Evolutionary conservation across 306 rosid species (phyloP).

Genomic region (Castanea mollissima): DNA sequence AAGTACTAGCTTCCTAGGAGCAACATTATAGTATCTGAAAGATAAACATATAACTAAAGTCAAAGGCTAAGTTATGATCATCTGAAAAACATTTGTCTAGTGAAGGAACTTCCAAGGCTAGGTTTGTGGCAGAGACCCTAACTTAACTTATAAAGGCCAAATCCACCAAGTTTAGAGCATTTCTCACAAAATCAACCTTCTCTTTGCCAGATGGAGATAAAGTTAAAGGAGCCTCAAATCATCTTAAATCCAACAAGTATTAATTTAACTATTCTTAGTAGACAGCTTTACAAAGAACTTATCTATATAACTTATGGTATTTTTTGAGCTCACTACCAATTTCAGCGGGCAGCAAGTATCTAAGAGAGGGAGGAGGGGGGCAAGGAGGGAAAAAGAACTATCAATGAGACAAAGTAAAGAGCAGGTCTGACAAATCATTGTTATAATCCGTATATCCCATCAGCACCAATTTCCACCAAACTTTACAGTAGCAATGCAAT

Average conservation of each 20-base stretch:
- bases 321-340: background rate
- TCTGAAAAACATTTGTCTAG: background rate
- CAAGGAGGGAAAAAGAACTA: no score
- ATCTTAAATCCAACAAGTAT: background rate
- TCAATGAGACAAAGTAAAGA: no score
- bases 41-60: background rate
- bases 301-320: background rate
- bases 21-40: background rate
- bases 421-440: no score
- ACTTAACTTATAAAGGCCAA: background rate
- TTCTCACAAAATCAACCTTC: background rate
- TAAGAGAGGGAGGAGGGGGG: no score
- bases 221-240: background rate
- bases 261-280: background rate
- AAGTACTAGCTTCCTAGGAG: background rate
- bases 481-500: no score
- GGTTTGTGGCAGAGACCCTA: background rate
- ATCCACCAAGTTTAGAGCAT: background rate
- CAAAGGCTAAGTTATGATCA: slow-evolving; percentile 1
- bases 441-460: no score
- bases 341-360: background rate
- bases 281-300: background rate
- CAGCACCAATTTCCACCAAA: no score
- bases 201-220: background rate
- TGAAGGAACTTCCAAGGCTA: background rate